Conservation (phyloP, 345 rosid species). For the Excoecaria cochinchinensis region DNA sequence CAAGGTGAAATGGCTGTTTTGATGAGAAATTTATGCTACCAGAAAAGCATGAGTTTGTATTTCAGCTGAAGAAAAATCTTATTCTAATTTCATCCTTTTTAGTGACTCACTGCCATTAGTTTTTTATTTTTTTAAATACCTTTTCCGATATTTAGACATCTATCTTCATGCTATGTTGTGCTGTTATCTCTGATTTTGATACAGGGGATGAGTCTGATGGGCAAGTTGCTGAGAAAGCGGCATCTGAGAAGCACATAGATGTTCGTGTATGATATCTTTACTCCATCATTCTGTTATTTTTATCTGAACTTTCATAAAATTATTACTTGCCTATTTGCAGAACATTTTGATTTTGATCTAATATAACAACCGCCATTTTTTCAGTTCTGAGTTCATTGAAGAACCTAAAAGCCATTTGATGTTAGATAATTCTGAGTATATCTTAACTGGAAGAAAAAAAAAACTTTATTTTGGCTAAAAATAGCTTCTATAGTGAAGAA, state of each 20-base stretch:
- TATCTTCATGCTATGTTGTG: not conserved
- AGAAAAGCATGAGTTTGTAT: not conserved
- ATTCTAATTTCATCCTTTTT: not conserved
- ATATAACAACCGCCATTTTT: not conserved
- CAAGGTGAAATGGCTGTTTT: slow-evolving; percentile 34
- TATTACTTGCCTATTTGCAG: not conserved
- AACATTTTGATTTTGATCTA: not conserved
- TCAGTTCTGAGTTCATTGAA: not conserved
- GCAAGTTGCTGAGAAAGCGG: slow-evolving; percentile 24
- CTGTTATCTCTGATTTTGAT: slow-evolving; percentile 17
- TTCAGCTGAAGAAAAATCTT: not conserved
- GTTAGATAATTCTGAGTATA: not conserved
- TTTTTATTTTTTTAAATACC: not conserved
- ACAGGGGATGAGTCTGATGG: slow-evolving; percentile 39
- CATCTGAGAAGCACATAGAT: slow-evolving; percentile 34
- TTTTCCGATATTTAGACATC: not conserved
- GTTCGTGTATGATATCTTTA: slow-evolving; percentile 34
- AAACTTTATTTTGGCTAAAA: not conserved
- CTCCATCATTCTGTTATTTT: not conserved
- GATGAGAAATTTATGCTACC: not conserved
- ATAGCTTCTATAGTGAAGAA: not conserved
- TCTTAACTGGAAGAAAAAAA: not conserved
- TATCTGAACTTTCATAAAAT: not conserved
- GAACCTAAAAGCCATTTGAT: not conserved
- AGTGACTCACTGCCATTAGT: not conserved